These are phyloP conservation scores for Xylaria sp. DNA, from an alignment of 2,329 filamentous ascomycete genomes.

Conservation along the genomic window DNA sequence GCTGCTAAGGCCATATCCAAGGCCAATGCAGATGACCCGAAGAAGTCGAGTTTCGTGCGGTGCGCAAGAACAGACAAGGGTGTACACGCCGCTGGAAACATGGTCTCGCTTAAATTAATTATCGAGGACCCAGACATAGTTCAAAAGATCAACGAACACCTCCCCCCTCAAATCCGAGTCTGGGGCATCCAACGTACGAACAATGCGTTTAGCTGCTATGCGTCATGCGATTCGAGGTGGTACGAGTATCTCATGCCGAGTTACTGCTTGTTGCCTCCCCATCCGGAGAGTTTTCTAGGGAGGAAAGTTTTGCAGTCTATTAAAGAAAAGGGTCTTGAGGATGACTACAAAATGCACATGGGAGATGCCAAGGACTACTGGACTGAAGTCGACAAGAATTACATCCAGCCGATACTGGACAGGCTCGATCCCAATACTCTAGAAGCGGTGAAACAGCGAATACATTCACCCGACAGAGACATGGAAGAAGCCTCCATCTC, in stretches of 20 bases:
- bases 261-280: conserved; percentile 90
- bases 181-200: conserved; percentile 94
- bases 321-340: conserved; percentile 76
- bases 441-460: conserved; percentile 69
- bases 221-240: conserved; percentile 92
- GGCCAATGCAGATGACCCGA: conserved; percentile 94
- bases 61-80: conserved; percentile 98
- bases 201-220: conserved; percentile 93
- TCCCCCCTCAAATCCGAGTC: conserved; percentile 89
- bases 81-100: conserved; percentile 94
- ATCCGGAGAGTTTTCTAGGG: conserved; percentile 86
- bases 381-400: conserved; percentile 81
- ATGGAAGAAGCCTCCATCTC: conserved; percentile 32
- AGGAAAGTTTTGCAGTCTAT: conserved; percentile 84
- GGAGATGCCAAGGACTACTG: conserved; percentile 85
- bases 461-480: conserved; percentile 58
- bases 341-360: conserved; percentile 75
- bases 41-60: conserved; percentile 92
- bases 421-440: conserved; percentile 72
- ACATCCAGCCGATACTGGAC: conserved; percentile 77
- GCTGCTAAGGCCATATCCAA: conserved; percentile 94
- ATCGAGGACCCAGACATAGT: conserved; percentile 90
- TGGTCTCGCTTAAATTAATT: conserved; percentile 95
- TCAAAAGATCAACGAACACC: conserved; percentile 86
- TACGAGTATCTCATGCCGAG: conserved; percentile 98